Evolutionary conservation across 768 basidiomycete species (phyloP).

Genomic region (Leccinellum luteum): DNA sequence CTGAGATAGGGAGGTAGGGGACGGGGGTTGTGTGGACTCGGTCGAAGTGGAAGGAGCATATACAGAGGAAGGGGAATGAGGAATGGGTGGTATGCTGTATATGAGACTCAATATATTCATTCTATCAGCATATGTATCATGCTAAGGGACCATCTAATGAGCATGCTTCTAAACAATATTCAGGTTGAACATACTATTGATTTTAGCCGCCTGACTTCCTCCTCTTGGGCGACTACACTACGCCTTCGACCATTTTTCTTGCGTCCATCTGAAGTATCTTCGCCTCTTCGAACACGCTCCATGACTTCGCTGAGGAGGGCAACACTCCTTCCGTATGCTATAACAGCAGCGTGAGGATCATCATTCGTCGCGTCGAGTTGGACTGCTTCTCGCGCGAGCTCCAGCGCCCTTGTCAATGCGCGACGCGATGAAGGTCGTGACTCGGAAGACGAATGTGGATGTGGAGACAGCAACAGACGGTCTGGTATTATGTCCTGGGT

Average conservation of each 20-base stretch:
- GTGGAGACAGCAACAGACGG: conserved; percentile 43
- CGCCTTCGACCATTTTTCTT: conserved; percentile 60
- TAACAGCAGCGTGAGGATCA: conserved; percentile 84
- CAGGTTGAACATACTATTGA: conserved; percentile 70
- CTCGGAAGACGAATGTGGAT: conserved; percentile 43
- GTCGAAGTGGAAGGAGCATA: conserved; percentile 43
- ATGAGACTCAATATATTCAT: conserved; percentile 91
- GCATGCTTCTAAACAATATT: conserved; percentile 8
- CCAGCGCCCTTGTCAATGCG: conserved; percentile 81
- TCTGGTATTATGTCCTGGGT: conserved; percentile 43
- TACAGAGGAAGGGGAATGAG: conserved; percentile 57
- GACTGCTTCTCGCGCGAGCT: conserved; percentile 87
- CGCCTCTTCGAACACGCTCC: conserved; percentile 84
- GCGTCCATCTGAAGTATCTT: conserved; percentile 72
- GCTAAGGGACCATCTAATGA: conserved; percentile 44
- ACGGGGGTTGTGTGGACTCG: conserved; percentile 36
- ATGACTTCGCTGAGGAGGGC: conserved; percentile 87
- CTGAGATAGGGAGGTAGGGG: conserved; percentile 33
- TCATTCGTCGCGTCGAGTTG: conserved; percentile 85
- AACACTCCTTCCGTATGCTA: conserved; percentile 85
- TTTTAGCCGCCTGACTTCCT: conserved; percentile 82
- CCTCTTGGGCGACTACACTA: conserved; percentile 86
- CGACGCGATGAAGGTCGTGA: conserved; percentile 72
- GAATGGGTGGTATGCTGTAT: conserved; percentile 79
- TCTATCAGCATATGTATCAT: conserved; percentile 92